phyloP scores from a whole-genome alignment of 345 rosid genomes.

The Mallotus nudiflorus region DNA sequence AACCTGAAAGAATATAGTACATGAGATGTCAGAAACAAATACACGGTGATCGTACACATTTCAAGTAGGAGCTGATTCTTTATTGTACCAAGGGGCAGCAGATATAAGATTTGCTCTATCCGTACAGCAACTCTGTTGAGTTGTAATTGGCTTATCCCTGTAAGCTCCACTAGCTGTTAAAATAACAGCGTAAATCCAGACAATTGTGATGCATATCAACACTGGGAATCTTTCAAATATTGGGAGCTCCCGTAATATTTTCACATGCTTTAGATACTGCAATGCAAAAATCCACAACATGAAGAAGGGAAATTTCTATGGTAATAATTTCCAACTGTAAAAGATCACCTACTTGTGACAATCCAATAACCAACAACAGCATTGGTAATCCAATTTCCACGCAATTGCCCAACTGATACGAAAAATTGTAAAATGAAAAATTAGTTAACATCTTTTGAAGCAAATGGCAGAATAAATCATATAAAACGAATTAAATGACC shows the following conservation, averaged over 20 bases:
- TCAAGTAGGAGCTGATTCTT: background rate
- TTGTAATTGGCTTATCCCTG: slow-evolving; percentile 23
- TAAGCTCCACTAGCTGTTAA: slow-evolving; percentile 37
- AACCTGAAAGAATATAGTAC: slow-evolving; percentile 22
- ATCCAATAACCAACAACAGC: slow-evolving; percentile 32
- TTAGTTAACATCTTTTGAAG: background rate
- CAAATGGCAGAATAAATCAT: too few relatives aligned
- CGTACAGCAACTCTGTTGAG: slow-evolving; percentile 35
- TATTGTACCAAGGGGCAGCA: slow-evolving; percentile 32
- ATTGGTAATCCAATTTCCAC: slow-evolving; percentile 38
- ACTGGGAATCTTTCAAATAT: slow-evolving; percentile 38
- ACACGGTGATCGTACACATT: background rate
- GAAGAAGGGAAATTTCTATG: background rate
- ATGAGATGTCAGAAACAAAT: background rate
- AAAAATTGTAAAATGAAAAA: background rate
- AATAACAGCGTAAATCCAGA: slow-evolving; percentile 33
- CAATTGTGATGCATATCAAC: slow-evolving; percentile 25
- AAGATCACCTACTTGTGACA: slow-evolving; percentile 28
- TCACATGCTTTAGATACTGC: slow-evolving; percentile 38
- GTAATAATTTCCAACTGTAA: background rate
- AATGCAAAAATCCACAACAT: slow-evolving; percentile 3
- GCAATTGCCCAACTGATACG: slow-evolving; percentile 35
- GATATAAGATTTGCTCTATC: slow-evolving; percentile 35
- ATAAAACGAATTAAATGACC: too few relatives aligned
- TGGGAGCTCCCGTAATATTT: slow-evolving; percentile 24